Evolutionary conservation across 306 rosid species (phyloP).

Genomic region (Argentina anserina): DNA sequence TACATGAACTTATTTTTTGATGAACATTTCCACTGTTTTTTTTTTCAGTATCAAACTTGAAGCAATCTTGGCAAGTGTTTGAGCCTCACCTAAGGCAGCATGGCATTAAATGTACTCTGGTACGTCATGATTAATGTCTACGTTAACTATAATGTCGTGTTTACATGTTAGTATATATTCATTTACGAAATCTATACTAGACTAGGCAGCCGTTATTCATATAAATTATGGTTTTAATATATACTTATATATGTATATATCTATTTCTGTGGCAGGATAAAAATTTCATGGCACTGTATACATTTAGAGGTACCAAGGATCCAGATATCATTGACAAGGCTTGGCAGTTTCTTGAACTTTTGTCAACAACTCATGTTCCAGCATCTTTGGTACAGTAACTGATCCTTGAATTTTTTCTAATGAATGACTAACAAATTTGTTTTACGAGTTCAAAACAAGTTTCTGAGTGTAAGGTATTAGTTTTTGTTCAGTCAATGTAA

Average conservation of each 20-base stretch:
- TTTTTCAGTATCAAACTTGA: background rate
- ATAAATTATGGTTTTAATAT: background rate
- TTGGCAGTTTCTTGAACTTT: background rate
- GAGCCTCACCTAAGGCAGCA: background rate
- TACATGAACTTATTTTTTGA: too few relatives aligned
- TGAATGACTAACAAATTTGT: background rate
- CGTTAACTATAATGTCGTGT: too few relatives aligned
- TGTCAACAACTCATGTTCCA: constrained; percentile 1
- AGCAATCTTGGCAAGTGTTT: background rate
- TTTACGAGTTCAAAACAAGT: background rate
- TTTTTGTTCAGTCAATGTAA: too few relatives aligned
- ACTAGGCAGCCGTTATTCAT: background rate
- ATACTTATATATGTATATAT: background rate
- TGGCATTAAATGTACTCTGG: background rate
- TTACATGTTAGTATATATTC: too few relatives aligned
- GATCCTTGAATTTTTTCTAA: background rate
- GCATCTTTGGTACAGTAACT: background rate
- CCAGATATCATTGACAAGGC: background rate
- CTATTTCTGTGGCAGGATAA: background rate
- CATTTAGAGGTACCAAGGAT: background rate
- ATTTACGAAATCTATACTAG: too few relatives aligned
- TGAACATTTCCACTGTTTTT: too few relatives aligned
- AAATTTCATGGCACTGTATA: background rate
- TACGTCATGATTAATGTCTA: too few relatives aligned
- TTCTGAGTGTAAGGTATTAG: background rate